phyloP scores from a whole-genome alignment of 2,329 filamentous ascomycete species.

The Capronia americana region DNA sequence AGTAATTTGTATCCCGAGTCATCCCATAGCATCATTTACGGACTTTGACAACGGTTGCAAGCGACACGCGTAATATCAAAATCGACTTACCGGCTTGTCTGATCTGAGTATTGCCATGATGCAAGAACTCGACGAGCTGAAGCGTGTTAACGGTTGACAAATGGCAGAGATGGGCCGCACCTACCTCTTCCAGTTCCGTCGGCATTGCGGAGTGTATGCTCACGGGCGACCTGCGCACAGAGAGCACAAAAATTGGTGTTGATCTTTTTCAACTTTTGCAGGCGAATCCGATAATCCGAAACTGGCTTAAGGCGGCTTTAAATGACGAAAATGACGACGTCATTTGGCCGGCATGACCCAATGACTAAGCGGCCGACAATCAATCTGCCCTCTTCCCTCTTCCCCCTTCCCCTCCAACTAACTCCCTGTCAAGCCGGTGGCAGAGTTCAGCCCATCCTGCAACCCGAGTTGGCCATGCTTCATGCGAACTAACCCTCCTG shows the following conservation, averaged over 20 bases:
- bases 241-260: background rate
- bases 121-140: conserved; percentile 90
- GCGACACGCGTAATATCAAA: background rate
- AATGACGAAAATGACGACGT: conserved; percentile 15
- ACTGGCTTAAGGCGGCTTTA: conserved; percentile 22
- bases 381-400: background rate
- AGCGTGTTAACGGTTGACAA: background rate
- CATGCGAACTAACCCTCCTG: conserved; percentile 11
- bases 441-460: background rate
- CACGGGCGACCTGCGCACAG: background rate
- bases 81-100: conserved; percentile 71
- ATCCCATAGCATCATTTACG: background rate
- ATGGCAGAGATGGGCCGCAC: conserved; percentile 17
- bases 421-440: background rate
- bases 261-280: background rate
- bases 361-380: background rate
- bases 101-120: conserved; percentile 89
- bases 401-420: background rate
- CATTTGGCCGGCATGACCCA: background rate
- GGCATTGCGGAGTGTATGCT: conserved; percentile 62
- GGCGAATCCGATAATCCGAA: conserved; percentile 9
- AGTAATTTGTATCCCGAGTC: background rate
- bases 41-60: background rate
- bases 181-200: conserved; percentile 77
- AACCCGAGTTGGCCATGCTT: background rate